phyloP scores from a whole-genome alignment of 495 filamentous ascomycete species.

The Hypoxylon intermedium region DNA sequence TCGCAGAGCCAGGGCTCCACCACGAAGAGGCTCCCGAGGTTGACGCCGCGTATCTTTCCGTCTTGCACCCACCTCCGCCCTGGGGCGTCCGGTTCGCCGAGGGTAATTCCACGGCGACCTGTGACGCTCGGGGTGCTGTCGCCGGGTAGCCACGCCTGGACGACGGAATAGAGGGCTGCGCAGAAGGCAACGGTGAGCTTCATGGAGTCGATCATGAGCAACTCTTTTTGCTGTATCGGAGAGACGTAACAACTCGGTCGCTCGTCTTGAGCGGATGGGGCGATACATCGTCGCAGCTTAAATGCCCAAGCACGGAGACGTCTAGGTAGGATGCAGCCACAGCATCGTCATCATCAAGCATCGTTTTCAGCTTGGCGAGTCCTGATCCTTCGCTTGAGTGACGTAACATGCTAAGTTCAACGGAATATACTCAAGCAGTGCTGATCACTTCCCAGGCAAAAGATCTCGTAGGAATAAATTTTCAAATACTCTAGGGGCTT shows the following conservation, averaged over 20 bases:
- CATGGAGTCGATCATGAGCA: background rate
- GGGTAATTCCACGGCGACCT: background rate
- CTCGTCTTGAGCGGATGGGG: background rate
- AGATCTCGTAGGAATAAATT: no score
- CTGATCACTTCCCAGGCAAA: background rate
- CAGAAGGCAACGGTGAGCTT: background rate
- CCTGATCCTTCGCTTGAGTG: background rate
- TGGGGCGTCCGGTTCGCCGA: background rate
- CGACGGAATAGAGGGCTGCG: background rate
- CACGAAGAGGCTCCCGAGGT: constrained; percentile 63
- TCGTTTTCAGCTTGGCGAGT: background rate
- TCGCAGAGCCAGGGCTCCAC: constrained; percentile 64
- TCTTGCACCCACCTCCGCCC: background rate
- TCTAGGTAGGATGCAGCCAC: background rate
- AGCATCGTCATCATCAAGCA: background rate
- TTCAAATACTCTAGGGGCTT: no score
- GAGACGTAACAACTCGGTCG: background rate
- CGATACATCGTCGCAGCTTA: background rate
- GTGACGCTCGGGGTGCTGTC: background rate
- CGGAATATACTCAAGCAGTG: background rate
- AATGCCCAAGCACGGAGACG: background rate
- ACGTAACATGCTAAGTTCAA: background rate
- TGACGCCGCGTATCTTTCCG: constrained; percentile 64
- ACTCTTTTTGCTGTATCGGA: background rate
- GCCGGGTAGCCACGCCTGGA: background rate